Percentiles rank a stretch among this genome's conserved stretches.
phyloP scores from a whole-genome alignment of 371 early-diverging fungal genomes.

The Coemansia sp. region DNA sequence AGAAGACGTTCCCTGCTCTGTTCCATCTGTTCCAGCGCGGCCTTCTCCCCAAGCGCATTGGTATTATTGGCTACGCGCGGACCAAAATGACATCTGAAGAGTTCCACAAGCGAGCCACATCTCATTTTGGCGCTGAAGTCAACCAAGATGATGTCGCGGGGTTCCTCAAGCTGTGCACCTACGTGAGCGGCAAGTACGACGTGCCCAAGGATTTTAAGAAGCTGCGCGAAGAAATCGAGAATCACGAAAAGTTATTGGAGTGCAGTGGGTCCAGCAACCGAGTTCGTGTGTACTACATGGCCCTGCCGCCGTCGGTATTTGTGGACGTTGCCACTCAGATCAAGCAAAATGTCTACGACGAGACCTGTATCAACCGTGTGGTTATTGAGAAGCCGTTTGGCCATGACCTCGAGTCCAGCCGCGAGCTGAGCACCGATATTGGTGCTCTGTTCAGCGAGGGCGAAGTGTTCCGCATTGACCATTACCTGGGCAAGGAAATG shows the following conservation, averaged over 20 bases:
- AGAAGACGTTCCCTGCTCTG: conserved; percentile 97
- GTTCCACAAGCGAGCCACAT: conserved; percentile 74
- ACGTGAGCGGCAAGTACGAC: conserved; percentile 91
- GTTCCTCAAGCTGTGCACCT: conserved; percentile 78
- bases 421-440: conserved; percentile 66
- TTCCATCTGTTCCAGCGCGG: conserved; percentile 78
- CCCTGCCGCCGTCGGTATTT: conserved; percentile 97
- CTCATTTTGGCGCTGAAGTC: conserved; percentile 64
- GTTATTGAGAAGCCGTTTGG: conserved; percentile 99
- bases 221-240: conserved; percentile 61
- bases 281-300: conserved; percentile 89
- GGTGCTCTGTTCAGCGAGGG: conserved; percentile 77
- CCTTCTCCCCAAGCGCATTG: conserved; percentile 71
- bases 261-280: conserved; percentile 10
- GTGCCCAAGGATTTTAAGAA: conserved; percentile 67
- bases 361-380: conserved; percentile 64
- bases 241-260: conserved; percentile 34
- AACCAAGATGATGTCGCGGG: conserved; percentile 58
- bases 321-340: conserved; percentile 75
- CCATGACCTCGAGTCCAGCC: conserved; percentile 80
- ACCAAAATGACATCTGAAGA: conserved; percentile 71
- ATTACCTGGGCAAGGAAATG: conserved; percentile 99
- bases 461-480: conserved; percentile 97
- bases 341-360: conserved; percentile 63
- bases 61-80: conserved; percentile 96